These are phyloP conservation scores for Myriosclerotinia curreyana DNA, from an alignment of 2,329 filamentous ascomycete genomes.

Conservation along the genomic window DNA sequence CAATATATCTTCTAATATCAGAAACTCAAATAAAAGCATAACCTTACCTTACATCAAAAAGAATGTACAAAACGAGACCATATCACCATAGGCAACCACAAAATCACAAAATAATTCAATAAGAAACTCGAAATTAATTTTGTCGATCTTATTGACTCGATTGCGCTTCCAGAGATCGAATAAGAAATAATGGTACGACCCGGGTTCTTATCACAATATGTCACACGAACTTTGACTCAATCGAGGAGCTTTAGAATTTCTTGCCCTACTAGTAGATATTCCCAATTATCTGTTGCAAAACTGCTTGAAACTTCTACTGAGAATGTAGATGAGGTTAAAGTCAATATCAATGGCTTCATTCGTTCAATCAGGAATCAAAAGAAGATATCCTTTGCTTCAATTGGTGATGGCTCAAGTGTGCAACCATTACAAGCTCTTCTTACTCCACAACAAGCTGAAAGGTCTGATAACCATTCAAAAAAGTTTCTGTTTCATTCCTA, in stretches of 20 bases:
- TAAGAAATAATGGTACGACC: constrained; percentile 18
- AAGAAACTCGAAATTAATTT: not conserved
- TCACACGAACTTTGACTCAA: not conserved
- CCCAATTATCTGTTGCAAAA: constrained; percentile 48
- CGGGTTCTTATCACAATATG: constrained; percentile 14
- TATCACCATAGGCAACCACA: constrained; percentile 11
- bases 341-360: constrained; percentile 73
- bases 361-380: constrained; percentile 86
- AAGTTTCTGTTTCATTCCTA: constrained; percentile 2
- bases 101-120: no score
- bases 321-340: constrained; percentile 50
- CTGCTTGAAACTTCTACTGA: constrained; percentile 53
- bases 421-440: constrained; percentile 62
- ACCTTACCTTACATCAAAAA: not conserved
- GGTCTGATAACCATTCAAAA: constrained; percentile 22
- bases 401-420: constrained; percentile 84
- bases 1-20: constrained; percentile 15
- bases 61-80: constrained; percentile 1
- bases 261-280: not conserved
- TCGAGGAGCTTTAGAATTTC: constrained; percentile 12
- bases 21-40: not conserved
- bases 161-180: constrained; percentile 3
- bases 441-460: constrained; percentile 34
- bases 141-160: not conserved
- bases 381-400: constrained; percentile 73